phyloP scores from a whole-genome alignment of 1,284 basidiomycete genomes.

The Omphalotus olearius region DNA sequence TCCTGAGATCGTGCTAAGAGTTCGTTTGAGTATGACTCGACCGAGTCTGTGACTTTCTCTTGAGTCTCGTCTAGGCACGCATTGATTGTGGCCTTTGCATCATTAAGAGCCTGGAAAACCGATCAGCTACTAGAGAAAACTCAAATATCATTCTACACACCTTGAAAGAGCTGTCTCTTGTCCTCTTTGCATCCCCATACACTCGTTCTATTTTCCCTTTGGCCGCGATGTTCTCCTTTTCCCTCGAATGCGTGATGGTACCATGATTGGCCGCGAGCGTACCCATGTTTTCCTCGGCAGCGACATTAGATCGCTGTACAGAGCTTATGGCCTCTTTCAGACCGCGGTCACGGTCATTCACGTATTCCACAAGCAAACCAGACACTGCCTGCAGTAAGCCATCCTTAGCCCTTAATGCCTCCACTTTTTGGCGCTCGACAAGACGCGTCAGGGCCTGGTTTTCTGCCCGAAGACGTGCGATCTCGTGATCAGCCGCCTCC shows the following conservation, averaged over 20 bases:
- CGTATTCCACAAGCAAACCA: conserved; percentile 65
- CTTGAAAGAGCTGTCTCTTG: conserved; percentile 57
- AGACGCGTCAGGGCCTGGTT: conserved; percentile 65
- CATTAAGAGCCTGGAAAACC: conserved; percentile 35
- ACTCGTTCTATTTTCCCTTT: conserved; percentile 40
- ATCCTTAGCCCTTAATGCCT: conserved; percentile 63
- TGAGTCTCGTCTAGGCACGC: conserved; percentile 45
- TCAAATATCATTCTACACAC: conserved; percentile 29
- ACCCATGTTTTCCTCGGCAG: conserved; percentile 48
- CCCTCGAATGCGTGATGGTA: conserved; percentile 37
- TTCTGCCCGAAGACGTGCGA: conserved; percentile 64
- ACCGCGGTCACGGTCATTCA: conserved; percentile 64
- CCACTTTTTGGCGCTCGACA: conserved; percentile 63
- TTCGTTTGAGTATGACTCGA: conserved; percentile 48
- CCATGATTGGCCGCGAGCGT: conserved; percentile 47
- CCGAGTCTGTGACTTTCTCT: conserved; percentile 38
- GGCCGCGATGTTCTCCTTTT: conserved; percentile 37
- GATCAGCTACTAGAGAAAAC: neutral
- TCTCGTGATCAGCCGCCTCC: conserved; percentile 54
- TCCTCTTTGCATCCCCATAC: conserved; percentile 48
- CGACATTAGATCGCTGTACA: conserved; percentile 53
- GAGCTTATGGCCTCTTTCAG: conserved; percentile 55
- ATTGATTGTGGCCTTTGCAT: conserved; percentile 36
- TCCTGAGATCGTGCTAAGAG: conserved; percentile 46
- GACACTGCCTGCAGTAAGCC: conserved; percentile 73